These are phyloP conservation scores for Sarocladium oryzae DNA, from an alignment of 2,329 filamentous ascomycete genomes.

Conservation along the genomic window DNA sequence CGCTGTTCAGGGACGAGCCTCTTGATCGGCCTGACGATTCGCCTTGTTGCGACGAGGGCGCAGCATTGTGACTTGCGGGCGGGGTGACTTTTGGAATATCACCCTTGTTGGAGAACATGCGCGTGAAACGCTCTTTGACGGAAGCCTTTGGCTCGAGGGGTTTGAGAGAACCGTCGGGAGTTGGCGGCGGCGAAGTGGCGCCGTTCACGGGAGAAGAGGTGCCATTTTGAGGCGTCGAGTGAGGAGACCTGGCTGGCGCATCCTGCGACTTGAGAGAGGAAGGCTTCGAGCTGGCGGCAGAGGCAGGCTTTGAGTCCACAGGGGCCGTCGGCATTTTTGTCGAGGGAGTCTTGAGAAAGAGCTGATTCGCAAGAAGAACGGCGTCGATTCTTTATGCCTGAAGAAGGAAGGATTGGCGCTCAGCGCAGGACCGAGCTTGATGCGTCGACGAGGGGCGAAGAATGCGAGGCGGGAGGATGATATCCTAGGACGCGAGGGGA, in stretches of 20 bases:
- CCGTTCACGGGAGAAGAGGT: slow-evolving; percentile 19
- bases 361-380: not conserved
- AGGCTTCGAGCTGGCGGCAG: slow-evolving; percentile 40
- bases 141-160: slow-evolving; percentile 43
- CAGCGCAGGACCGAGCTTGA: not conserved
- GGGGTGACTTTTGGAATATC: slow-evolving; percentile 35
- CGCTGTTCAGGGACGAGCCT: slow-evolving; percentile 26
- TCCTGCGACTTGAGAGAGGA: slow-evolving; percentile 45
- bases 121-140: slow-evolving; percentile 57
- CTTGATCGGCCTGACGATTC: slow-evolving; percentile 23
- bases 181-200: slow-evolving; percentile 14
- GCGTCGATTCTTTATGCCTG: no score
- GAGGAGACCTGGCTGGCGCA: slow-evolving; percentile 33
- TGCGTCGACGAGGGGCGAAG: not conserved
- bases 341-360: not conserved
- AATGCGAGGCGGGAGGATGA: not conserved
- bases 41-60: slow-evolving; percentile 15
- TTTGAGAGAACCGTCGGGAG: slow-evolving; percentile 16
- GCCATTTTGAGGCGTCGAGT: slow-evolving; percentile 33
- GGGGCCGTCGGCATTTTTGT: slow-evolving; percentile 26
- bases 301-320: slow-evolving; percentile 29
- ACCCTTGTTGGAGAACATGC: slow-evolving; percentile 56
- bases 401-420: no score
- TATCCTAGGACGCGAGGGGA: not conserved
- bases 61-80: slow-evolving; percentile 18